Evolutionary conservation across 768 basidiomycete species (phyloP).

Genomic region (Trichaptum fuscoviolaceum): DNA sequence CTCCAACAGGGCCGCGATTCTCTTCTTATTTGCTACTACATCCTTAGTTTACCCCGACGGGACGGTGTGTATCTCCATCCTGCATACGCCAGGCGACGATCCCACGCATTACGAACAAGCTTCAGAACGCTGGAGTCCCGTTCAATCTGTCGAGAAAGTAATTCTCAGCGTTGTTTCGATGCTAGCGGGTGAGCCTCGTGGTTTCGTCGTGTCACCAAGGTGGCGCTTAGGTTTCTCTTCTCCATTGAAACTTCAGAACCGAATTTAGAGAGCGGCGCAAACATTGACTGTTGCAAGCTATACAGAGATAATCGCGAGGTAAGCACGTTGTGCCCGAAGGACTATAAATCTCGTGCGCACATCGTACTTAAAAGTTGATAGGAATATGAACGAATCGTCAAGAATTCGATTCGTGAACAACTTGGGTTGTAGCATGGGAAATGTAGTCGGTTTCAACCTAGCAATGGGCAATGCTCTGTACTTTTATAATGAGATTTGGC

Average conservation of each 20-base stretch:
- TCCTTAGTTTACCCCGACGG: slow-evolving; percentile 88
- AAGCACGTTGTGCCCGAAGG: neutral
- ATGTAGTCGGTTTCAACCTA: neutral
- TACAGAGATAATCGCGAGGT: slow-evolving; percentile 81
- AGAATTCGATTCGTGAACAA: slow-evolving; percentile 79
- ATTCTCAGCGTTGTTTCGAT: slow-evolving; percentile 94
- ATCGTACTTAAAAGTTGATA: slow-evolving; percentile 15
- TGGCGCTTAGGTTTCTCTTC: slow-evolving; percentile 1
- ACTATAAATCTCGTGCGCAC: neutral
- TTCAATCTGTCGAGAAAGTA: slow-evolving; percentile 97
- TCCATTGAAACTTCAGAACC: slow-evolving; percentile 53
- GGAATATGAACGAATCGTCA: slow-evolving; percentile 88
- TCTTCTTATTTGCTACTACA: slow-evolving; percentile 1
- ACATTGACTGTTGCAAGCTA: slow-evolving; percentile 95
- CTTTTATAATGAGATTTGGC: neutral
- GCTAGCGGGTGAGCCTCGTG: slow-evolving; percentile 69
- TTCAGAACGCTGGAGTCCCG: slow-evolving; percentile 97
- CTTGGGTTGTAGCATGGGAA: slow-evolving; percentile 54
- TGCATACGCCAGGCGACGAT: slow-evolving; percentile 91
- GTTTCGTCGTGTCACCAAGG: slow-evolving; percentile 3
- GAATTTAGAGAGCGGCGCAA: slow-evolving; percentile 95
- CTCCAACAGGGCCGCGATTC: slow-evolving; percentile 3
- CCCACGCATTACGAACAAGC: slow-evolving; percentile 93
- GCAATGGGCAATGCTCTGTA: neutral
- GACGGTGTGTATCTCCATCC: slow-evolving; percentile 95